Percentiles rank a stretch among this genome's conserved stretches.
Evolutionary conservation across 148 eudicot species (phyloP).

Genomic region (Chenopodium suecicum): DNA sequence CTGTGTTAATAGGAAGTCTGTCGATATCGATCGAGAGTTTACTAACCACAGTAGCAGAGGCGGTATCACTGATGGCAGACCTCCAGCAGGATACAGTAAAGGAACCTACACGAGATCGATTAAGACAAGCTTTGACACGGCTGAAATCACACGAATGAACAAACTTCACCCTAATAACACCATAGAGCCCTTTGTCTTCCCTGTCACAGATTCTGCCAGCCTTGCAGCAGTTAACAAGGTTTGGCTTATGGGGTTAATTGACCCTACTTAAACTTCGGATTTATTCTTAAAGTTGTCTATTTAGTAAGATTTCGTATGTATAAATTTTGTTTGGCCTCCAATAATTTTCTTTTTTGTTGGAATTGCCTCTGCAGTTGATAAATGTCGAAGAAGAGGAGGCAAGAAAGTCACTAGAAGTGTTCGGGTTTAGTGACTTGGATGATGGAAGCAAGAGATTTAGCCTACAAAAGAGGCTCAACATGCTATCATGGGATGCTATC

Average conservation of each 20-base stretch:
- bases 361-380: not conserved
- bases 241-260: no score
- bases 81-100: not conserved
- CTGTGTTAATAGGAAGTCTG: conserved; percentile 41
- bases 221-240: not conserved
- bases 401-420: conserved; percentile 46
- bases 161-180: conserved; percentile 17
- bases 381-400: conserved; percentile 17
- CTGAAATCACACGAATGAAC: conserved; percentile 24
- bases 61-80: not conserved
- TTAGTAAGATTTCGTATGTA: no score
- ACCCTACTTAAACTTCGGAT: no score
- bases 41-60: not conserved
- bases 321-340: not conserved
- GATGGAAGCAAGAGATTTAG: conserved; percentile 31
- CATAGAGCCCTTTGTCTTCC: conserved; percentile 11
- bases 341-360: not conserved
- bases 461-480: conserved; percentile 35
- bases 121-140: conserved; percentile 20
- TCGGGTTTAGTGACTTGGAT: conserved; percentile 31
- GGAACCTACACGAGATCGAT: conserved; percentile 1
- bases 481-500: conserved; percentile 45
- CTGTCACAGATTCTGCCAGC: not conserved
- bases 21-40: conserved; percentile 31
- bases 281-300: not conserved